Conservation (phyloP, 176 grass and related monocot genomes). For the Urochloa ruziziensis region DNA sequence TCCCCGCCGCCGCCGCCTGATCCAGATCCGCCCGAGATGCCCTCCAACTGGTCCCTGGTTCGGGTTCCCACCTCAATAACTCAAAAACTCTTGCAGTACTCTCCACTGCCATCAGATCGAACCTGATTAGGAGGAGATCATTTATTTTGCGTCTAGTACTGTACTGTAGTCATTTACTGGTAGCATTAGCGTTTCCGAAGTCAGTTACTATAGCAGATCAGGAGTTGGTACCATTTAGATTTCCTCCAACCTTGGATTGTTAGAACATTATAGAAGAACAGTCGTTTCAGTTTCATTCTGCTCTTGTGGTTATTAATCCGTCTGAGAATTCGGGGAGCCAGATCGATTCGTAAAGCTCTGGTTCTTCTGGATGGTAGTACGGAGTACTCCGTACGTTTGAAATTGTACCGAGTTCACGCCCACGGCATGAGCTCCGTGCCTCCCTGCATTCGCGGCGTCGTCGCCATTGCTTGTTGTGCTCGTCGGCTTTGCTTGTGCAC, state of each 20-base stretch:
- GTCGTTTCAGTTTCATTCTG: background rate
- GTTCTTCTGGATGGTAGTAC: background rate
- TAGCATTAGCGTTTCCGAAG: background rate
- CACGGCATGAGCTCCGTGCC: background rate
- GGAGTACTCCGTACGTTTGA: too few relatives aligned
- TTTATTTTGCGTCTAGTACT: background rate
- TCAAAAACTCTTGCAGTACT: background rate
- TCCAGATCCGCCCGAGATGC: conserved; percentile 30
- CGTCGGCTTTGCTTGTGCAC: background rate
- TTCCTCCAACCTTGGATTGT: conserved; percentile 20
- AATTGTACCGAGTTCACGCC: background rate
- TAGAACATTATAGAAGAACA: background rate
- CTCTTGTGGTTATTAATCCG: background rate
- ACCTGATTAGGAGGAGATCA: background rate
- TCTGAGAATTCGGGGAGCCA: background rate
- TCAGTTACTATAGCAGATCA: background rate
- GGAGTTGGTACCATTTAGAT: conserved; percentile 13
- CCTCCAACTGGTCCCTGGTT: background rate
- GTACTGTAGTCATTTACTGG: background rate
- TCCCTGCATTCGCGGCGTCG: background rate
- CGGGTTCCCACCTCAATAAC: background rate
- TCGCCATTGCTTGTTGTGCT: background rate
- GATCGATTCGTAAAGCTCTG: background rate
- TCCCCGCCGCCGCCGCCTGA: conserved; percentile 44
- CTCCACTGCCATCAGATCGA: background rate